phyloP scores from a whole-genome alignment of 768 basidiomycete species.

The Lactifluus volemus region DNA sequence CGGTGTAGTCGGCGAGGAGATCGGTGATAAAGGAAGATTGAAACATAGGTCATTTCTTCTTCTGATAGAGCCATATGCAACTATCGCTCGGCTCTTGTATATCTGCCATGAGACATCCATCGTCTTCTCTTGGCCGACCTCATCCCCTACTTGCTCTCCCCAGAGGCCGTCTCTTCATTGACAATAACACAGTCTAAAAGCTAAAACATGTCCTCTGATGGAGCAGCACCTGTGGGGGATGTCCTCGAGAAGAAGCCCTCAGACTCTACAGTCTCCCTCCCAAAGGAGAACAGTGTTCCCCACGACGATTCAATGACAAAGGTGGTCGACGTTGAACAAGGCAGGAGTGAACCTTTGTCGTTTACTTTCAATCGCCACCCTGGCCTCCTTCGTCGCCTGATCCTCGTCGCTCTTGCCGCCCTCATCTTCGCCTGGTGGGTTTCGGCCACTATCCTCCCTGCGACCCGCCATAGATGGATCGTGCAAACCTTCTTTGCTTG shows the following conservation, averaged over 20 bases:
- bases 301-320: slow-evolving; percentile 6
- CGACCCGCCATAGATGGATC: slow-evolving; percentile 75
- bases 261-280: slow-evolving; percentile 19
- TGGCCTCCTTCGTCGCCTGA: slow-evolving; percentile 23
- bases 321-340: slow-evolving; percentile 5
- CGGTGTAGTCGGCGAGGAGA: no score
- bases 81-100: background rate
- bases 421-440: slow-evolving; percentile 85
- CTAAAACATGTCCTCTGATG: background rate
- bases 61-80: background rate
- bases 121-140: background rate
- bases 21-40: background rate
- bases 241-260: slow-evolving; percentile 21
- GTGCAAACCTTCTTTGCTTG: slow-evolving; percentile 78
- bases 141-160: background rate
- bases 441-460: slow-evolving; percentile 55
- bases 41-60: background rate
- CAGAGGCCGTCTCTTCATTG: background rate
- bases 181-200: background rate
- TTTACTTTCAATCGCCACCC: slow-evolving; percentile 15
- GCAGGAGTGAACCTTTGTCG: slow-evolving; percentile 19
- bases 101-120: background rate
- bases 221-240: background rate
- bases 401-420: slow-evolving; percentile 44
- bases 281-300: slow-evolving; percentile 21